Base-by-base conservation (phyloP, 208 protist genomes). In the Trypanosoma platydactyli region DNA sequence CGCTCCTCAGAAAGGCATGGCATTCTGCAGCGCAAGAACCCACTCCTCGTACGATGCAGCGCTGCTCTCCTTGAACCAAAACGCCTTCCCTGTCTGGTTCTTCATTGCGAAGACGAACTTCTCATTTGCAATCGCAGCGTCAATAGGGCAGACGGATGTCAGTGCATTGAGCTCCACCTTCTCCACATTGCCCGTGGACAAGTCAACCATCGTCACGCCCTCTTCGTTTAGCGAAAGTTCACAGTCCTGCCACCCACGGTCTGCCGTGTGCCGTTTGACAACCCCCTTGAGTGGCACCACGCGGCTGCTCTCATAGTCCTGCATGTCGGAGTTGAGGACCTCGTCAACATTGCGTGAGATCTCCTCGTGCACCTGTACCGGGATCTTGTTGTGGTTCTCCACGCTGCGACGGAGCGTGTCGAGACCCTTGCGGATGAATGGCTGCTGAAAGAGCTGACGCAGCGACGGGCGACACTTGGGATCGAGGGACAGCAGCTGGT, bases 111-210 rank as follows among this genome's bases (percentile, higher is more conserved):
- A 91, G 40, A 94, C 85, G 40, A 81, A 94, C 57, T 81, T 67
- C 57, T 94, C 84, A 27, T 78, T 68, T 3, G 88, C 77, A 48
- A 91, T 94, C 35, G 59, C 44, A 16, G 79, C 80, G 61, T 94
- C 88, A 48, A 94, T 89, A 13, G 88, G 81, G 61, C 88, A 94
- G n/a, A 94, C 84, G 3, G 88, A 94, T 24, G 88, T 94, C 16
- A 94, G 65, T 2, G 84, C 79, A 24, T 46, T 33, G 18, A 89
- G 71, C 24, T 81, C 74, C 41, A 91, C 71, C 20, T 40, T 61
- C 58, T 94, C 88, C 6, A 81, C 77, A 15, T 64, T 60, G 7
- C 74, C 69, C 0, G 75, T 77, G 48, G 65, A 65, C 40, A 77
- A 27, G 62, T 84, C 79, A 12, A 68, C 48, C 52, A 94, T 80